A percentile compares a stretch with the other conserved stretches of the same genome.
Evolutionary conservation across 371 early-diverging fungal genomes (phyloP).

Genomic region (Lichtheimia hyalospora): DNA sequence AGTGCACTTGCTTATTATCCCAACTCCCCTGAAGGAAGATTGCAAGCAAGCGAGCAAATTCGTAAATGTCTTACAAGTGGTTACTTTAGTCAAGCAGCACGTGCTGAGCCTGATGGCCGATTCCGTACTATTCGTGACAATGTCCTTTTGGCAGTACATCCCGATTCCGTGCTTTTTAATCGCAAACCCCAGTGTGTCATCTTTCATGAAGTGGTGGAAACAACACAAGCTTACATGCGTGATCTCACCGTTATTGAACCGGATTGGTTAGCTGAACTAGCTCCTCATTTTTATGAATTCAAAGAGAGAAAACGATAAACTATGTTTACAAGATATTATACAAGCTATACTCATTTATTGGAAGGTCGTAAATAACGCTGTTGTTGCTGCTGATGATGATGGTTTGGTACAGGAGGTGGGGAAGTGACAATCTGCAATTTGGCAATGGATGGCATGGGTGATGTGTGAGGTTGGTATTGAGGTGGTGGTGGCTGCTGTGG

Average conservation of each 20-base stretch:
- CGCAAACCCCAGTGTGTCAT: constrained; percentile 78
- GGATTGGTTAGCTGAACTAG: constrained; percentile 71
- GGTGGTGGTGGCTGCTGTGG: not conserved
- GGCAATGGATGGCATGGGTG: not conserved
- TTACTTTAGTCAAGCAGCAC: constrained; percentile 78
- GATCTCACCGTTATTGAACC: constrained; percentile 71
- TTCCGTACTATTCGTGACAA: constrained; percentile 66
- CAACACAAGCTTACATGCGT: constrained; percentile 74
- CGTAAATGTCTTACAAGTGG: constrained; percentile 75
- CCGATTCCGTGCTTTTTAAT: constrained; percentile 74
- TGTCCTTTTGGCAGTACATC: constrained; percentile 68
- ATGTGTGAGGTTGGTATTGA: not conserved
- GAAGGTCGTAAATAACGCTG: too few species aligned
- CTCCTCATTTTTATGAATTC: constrained; percentile 61
- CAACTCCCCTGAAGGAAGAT: constrained; percentile 20
- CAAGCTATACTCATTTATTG: not conserved
- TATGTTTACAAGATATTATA: not conserved
- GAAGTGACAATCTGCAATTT: not conserved
- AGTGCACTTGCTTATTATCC: constrained; percentile 39
- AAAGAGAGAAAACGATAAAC: constrained; percentile 13
- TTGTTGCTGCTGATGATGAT: not conserved
- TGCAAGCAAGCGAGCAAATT: constrained; percentile 48
- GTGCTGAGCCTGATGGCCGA: constrained; percentile 60
- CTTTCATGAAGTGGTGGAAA: constrained; percentile 79
- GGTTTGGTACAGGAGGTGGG: constrained; percentile 4